These are phyloP conservation scores for Cubamyces sp. DNA, from an alignment of 768 basidiomycete genomes.

Conservation along the genomic window DNA sequence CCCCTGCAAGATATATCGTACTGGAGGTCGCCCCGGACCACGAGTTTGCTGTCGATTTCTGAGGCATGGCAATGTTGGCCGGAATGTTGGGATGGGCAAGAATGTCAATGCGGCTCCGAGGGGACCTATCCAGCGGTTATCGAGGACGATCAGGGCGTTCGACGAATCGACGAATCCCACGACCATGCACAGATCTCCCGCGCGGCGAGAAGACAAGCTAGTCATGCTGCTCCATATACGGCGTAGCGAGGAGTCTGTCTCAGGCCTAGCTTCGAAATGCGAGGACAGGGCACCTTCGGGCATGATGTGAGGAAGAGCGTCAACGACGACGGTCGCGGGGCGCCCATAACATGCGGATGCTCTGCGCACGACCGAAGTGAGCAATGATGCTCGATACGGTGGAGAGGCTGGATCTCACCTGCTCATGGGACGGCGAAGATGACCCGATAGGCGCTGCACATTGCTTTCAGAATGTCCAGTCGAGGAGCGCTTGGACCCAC, in stretches of 20 bases:
- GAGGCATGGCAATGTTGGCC: neutral
- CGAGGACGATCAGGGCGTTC: neutral
- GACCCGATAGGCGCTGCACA: neutral
- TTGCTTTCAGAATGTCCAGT: neutral
- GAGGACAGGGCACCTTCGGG: neutral
- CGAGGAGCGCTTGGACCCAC: conserved; percentile 5
- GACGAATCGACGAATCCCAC: neutral
- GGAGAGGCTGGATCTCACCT: neutral
- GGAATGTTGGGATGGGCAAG: neutral
- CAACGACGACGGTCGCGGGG: too few relatives aligned
- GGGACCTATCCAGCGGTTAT: neutral
- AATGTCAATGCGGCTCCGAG: neutral
- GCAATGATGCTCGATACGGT: neutral
- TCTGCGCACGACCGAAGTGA: neutral
- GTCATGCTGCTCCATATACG: too few relatives aligned
- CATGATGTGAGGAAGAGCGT: too few relatives aligned
- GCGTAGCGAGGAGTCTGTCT: neutral
- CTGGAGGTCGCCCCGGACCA: neutral
- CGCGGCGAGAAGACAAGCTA: too few relatives aligned
- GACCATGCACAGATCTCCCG: too few relatives aligned
- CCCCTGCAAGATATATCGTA: neutral
- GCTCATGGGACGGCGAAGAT: neutral
- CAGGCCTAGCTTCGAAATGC: neutral
- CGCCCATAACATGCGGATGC: neutral
- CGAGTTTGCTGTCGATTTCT: too few relatives aligned